phyloP scores from a whole-genome alignment of 306 rosid species.

The Sicyos edulis region DNA sequence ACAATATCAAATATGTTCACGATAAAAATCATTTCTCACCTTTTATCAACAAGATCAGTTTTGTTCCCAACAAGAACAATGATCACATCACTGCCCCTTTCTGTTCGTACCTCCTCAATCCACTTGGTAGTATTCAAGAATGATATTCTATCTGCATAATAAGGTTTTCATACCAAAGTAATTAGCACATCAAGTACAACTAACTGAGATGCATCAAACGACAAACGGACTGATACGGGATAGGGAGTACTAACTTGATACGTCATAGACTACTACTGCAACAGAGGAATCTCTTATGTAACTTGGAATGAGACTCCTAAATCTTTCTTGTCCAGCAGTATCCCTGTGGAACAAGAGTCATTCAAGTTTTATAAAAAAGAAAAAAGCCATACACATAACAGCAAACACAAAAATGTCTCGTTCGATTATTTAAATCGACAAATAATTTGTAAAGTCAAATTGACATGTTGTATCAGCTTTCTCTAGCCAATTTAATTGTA shows the following conservation, averaged over 20 bases:
- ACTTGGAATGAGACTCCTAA: slow-evolving; percentile 98
- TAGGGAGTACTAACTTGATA: slow-evolving; percentile 58
- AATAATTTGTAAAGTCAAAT: background rate
- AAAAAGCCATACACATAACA: background rate
- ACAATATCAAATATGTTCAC: slow-evolving; percentile 30
- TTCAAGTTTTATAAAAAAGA: too few relatives aligned
- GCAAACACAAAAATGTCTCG: background rate
- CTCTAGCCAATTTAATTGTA: background rate
- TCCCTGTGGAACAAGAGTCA: slow-evolving; percentile 54
- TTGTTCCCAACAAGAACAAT: slow-evolving; percentile 96
- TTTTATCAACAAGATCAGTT: slow-evolving; percentile 96
- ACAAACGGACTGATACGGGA: background rate
- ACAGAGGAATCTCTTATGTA: slow-evolving; percentile 98
- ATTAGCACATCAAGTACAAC: slow-evolving; percentile 17
- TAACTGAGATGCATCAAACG: slow-evolving; percentile 16
- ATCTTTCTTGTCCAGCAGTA: slow-evolving; percentile 98
- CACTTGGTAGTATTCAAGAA: slow-evolving; percentile 80
- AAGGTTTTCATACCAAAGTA: background rate
- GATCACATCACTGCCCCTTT: slow-evolving; percentile 90
- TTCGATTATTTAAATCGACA: background rate
- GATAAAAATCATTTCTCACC: slow-evolving; percentile 36
- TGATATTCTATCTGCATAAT: slow-evolving; percentile 76
- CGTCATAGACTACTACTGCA: slow-evolving; percentile 87
- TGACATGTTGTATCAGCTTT: background rate
- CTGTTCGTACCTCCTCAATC: slow-evolving; percentile 95